These are phyloP conservation scores for Phascolomyces articulosus DNA, from an alignment of 371 early-diverging fungal genomes.

Conservation along the genomic window DNA sequence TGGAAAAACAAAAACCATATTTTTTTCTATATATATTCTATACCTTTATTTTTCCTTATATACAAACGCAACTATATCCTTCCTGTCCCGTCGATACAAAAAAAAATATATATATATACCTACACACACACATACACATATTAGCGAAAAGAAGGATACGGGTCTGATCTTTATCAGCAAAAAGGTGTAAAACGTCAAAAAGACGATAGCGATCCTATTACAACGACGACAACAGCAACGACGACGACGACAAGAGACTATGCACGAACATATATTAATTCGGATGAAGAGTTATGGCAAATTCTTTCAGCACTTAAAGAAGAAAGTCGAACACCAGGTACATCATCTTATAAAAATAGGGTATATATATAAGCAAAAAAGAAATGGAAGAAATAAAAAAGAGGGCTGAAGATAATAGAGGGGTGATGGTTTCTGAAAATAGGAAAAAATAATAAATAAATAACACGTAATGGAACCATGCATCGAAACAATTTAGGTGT, in stretches of 20 bases:
- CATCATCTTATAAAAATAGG: no score
- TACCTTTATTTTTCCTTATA: not conserved
- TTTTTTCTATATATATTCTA: not conserved
- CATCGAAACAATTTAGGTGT: constrained; percentile 28
- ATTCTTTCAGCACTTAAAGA: constrained; percentile 28
- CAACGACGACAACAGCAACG: not conserved
- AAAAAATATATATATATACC: not conserved
- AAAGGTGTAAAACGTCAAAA: constrained; percentile 1
- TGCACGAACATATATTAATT: constrained; percentile 26
- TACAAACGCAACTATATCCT: no score
- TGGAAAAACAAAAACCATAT: not conserved
- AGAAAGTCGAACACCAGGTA: constrained; percentile 38
- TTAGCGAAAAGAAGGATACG: constrained; percentile 12
- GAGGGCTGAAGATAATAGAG: no score
- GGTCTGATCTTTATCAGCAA: constrained; percentile 10
- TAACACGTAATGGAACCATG: no score
- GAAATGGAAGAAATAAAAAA: no score
- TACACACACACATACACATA: not conserved
- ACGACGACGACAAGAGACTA: not conserved
- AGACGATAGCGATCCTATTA: not conserved
- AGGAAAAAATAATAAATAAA: no score
- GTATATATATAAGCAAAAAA: not conserved
- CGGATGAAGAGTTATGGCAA: constrained; percentile 34
- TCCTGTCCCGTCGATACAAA: no score
- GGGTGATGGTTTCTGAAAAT: no score